These are phyloP conservation scores for Penicillium salamii DNA, from an alignment of 495 filamentous ascomycete genomes.

Conservation along the genomic window DNA sequence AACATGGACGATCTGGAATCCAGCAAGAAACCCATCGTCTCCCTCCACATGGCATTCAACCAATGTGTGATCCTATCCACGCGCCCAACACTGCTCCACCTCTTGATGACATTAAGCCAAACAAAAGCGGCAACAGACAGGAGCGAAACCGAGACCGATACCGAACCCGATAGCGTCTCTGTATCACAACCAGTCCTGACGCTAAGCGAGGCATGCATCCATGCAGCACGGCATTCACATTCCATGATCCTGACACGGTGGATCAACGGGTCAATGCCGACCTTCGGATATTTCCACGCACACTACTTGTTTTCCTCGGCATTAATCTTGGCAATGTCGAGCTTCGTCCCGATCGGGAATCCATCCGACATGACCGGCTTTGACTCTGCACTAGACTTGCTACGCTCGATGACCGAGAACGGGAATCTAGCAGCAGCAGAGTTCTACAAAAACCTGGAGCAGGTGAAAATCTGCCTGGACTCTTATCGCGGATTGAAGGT, in stretches of 20 bases:
- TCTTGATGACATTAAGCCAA: slow-evolving; percentile 35
- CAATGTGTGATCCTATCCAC: slow-evolving; percentile 45
- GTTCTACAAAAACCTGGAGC: slow-evolving; percentile 37
- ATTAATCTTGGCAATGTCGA: slow-evolving; percentile 42
- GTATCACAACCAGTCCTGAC: slow-evolving; percentile 42
- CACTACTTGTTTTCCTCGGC: slow-evolving; percentile 47
- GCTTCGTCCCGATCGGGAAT: slow-evolving; percentile 38
- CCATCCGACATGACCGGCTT: slow-evolving; percentile 34
- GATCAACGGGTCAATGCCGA: slow-evolving; percentile 43
- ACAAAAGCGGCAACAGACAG: neutral
- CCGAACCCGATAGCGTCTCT: neutral
- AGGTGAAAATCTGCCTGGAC: slow-evolving; percentile 35
- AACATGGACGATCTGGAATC: slow-evolving; percentile 39
- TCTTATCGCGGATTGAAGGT: slow-evolving; percentile 14
- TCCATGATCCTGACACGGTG: slow-evolving; percentile 43
- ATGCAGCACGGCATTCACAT: slow-evolving; percentile 42
- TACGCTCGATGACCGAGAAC: slow-evolving; percentile 41
- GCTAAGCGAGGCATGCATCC: slow-evolving; percentile 44
- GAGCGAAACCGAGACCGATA: neutral
- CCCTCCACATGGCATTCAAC: slow-evolving; percentile 43
- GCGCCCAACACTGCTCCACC: slow-evolving; percentile 40
- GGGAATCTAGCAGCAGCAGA: slow-evolving; percentile 42
- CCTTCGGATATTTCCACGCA: slow-evolving; percentile 46
- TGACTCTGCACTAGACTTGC: slow-evolving; percentile 38
- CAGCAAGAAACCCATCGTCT: slow-evolving; percentile 37